Conservation (phyloP, 768 basidiomycete genomes). For the Pulveroboletus sp. region DNA sequence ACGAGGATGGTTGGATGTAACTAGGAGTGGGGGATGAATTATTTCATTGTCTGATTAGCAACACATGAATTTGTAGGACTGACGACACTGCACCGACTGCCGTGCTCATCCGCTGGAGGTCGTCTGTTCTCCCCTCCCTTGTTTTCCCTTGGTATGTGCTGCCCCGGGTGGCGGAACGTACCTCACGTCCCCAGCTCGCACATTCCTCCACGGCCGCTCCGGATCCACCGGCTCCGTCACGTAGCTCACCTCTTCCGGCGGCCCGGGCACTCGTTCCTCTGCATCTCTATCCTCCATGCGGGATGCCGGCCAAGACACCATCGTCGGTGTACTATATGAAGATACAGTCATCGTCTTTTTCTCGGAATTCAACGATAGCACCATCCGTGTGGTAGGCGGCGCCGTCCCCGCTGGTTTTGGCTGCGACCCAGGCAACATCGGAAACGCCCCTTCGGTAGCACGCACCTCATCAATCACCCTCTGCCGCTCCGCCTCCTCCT, state of each 20-base stretch:
- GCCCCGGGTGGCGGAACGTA: constrained; percentile 35
- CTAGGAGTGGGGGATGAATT: no score
- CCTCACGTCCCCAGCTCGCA: constrained; percentile 28
- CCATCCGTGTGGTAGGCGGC: constrained; percentile 47
- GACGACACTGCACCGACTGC: no score
- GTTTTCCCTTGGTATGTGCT: neutral
- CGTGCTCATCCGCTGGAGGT: no score
- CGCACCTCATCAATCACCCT: constrained; percentile 46
- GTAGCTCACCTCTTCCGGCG: constrained; percentile 35
- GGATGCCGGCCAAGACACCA: constrained; percentile 35
- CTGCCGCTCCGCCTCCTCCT: constrained; percentile 48
- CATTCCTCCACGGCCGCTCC: constrained; percentile 43
- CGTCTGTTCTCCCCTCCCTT: neutral
- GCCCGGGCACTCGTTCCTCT: constrained; percentile 38
- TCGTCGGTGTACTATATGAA: constrained; percentile 44
- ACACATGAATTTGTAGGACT: no score
- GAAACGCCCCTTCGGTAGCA: constrained; percentile 58
- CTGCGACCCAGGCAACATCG: constrained; percentile 37
- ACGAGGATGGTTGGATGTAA: no score
- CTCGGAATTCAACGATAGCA: constrained; percentile 53
- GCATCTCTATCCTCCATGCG: constrained; percentile 35
- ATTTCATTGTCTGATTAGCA: no score
- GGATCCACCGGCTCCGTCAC: constrained; percentile 28
- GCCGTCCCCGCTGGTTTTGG: constrained; percentile 22
- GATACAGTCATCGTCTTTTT: constrained; percentile 51